phyloP scores from a whole-genome alignment of 2,329 filamentous ascomycete species.

The Aspergillus tubingensis region DNA sequence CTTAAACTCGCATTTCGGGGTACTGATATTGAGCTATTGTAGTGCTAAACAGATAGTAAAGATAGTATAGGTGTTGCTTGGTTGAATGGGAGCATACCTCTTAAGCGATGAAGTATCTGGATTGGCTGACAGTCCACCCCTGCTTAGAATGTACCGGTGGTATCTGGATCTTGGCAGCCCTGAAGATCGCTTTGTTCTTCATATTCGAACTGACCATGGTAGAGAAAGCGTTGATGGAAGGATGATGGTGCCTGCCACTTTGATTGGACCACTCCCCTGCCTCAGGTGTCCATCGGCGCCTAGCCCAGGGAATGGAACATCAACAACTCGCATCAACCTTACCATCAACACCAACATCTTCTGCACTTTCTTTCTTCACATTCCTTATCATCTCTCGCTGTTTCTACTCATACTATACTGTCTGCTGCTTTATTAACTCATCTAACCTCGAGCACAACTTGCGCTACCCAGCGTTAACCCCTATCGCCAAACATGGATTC shows the following conservation, averaged over 20 bases:
- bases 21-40: not conserved
- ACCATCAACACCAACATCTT: not conserved
- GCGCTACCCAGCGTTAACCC: not conserved
- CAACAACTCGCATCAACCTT: not conserved
- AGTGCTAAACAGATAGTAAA: not conserved
- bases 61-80: no score
- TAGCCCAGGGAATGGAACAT: not conserved
- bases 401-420: no score
- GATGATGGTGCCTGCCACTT: not conserved
- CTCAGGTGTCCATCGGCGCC: not conserved
- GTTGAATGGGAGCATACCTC: no score
- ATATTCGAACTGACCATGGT: no score
- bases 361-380: not conserved
- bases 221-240: not conserved
- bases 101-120: no score
- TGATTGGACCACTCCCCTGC: not conserved
- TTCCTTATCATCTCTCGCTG: not conserved
- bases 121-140: no score
- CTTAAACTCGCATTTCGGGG: not conserved
- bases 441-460: not conserved
- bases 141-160: no score
- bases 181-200: no score
- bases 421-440: not conserved
- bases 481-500: constrained; percentile 28
- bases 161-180: no score